Base-by-base conservation (phyloP, 106 monocot species). In the Narthecium ossifragum region DNA sequence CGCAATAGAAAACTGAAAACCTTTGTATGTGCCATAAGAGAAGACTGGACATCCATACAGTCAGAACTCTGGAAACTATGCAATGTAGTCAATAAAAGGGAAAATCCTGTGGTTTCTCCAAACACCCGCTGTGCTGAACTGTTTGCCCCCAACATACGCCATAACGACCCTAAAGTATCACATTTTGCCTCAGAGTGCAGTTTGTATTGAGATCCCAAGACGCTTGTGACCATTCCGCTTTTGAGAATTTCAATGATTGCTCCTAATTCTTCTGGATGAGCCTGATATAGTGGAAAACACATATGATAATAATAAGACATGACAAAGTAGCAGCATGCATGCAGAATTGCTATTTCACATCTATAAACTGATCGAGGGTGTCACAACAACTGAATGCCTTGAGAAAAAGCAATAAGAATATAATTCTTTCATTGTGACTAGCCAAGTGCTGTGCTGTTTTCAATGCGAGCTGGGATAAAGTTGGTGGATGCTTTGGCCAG, bases 91-190 rank as follows among this genome's bases (percentile, higher is more conserved):
- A 91, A 63, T 61, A 98, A 65, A 69, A 98, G 91, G 20, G 98
- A 91, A 77, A 98, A 98, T 10, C 91, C 98, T 58, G 98, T 91
- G 34, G 87, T 83, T 70, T 98, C 98, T 58, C 98, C 90, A 77
- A 98, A 98, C 50, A 98, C 74, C 28, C 74, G 75, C 46, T 91
- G 98, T 28, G 98, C 80, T 63, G 86, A 75, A 70, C 17, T 76
- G 61, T 98, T 98, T 64, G 81, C 70, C 22, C 70, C 86, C 57
- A 98, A 79, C 26, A 85, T 84, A 53, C 98, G 91, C 98, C 98
- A 98, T 57, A 98, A 53, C 48, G 84, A 65, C 31, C 91, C 87
- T 14, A 98, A 82, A 30, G 62, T 77, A 26, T 98, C 98, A 79
- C 98, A 98, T 63, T 81, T 84, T 46, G 98, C 91, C 59, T 91